Base-by-base conservation (phyloP, 179 eudicot genomes). In the Silene noctiflora region DNA sequence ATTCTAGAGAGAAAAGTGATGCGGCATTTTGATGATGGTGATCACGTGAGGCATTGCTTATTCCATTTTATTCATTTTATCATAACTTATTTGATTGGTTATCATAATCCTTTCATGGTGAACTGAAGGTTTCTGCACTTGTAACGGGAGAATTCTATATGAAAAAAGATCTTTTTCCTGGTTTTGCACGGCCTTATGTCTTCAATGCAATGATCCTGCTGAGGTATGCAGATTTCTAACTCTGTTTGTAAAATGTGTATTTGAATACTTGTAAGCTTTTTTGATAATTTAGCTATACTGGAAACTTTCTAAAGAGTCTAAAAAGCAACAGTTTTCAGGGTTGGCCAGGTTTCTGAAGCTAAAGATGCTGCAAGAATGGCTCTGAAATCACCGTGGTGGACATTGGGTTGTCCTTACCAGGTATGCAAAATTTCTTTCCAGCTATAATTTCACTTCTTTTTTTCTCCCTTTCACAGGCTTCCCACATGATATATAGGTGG, bases 301-400 rank as follows among this genome's bases (percentile, higher is more conserved):
- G 14, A 39, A 63, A 33, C 33, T 60, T 61, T 48, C 44, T 67
- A 2, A 33, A 33, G 51, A 6, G 67, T 70, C 61, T 67, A 42
- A 71, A 71, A 65, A 35, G 51, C 48, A 25, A 12, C 31, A 33
- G 59, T 20, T 73, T 64, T 27, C 81, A 95, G 99, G 89, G 91
- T 91, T 72, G 98, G 98, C 35, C 96, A 90, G 72, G 85, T 82
- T 69, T 48, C 80, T 64, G 99, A 95, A 91, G 93, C 99, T 75
- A 91, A 91, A 86, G 97, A 91, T 85, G 88, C 93, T 79, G 99
- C 99, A 42, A 85, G 98, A 78, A 92, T 88, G 39, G 97, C 99
- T 79, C 74, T 95, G 69, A 95, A 93, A 83, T 93, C 99, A 79
- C 99, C 99, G 67, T 95, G 99, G 99, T 95, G 99, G 99, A 95